Base-by-base conservation (phyloP, 1,284 basidiomycete genomes). In the Quambalaria eucalypti region DNA sequence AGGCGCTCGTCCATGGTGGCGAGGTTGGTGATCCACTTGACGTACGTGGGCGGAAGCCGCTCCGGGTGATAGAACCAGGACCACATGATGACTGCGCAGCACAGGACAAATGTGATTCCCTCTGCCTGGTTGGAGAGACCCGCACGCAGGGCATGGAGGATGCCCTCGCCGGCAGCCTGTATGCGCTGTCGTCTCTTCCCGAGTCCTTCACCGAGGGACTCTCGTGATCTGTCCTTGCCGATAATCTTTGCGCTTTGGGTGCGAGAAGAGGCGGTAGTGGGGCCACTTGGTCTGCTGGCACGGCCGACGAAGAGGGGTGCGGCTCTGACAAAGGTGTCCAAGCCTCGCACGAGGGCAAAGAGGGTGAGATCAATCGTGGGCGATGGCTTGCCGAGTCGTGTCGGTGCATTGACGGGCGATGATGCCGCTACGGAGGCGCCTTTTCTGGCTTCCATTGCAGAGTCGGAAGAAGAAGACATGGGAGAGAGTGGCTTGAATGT, bases 281-380 rank as follows among this genome's bases (percentile, higher is more conserved):
- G 16, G 19, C n/a, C 46, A n/a, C n/a, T n/a, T n/a, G n/a, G n/a
- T n/a, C n/a, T n/a, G n/a, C n/a, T n/a, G 10, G 42, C 28, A 14
- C 9, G 25, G 30, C 19, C 30, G 9, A 48, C 25, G n/a, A 57
- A n/a, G 14, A 51, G 23, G 1, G 58, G 54, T 25, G 65, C 52
- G 2, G 60, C 64, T 23, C 74, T 64, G 10, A 73, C 60, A 31
- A 70, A 51, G 2, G 70, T 74, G 58, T 76, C 73, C 47, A 74
- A 54, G 0, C 73, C 76, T 16, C 77, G 67, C 1, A 78, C 77
- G 36, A 77, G 64, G 5, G 76, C 62, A 49, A 77, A 77, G 30
- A 78, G 69, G 4, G 77, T 77, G 21, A 78, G 56, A 54, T 77
- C 76, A 52, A 78, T 70, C 1, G 77, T 78, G 0, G 75, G 69